A percentile compares a stretch with the other conserved stretches of the same genome.
These are phyloP conservation scores for Calocybe cyanea DNA, from an alignment of 768 basidiomycete species.

Conservation along the genomic window DNA sequence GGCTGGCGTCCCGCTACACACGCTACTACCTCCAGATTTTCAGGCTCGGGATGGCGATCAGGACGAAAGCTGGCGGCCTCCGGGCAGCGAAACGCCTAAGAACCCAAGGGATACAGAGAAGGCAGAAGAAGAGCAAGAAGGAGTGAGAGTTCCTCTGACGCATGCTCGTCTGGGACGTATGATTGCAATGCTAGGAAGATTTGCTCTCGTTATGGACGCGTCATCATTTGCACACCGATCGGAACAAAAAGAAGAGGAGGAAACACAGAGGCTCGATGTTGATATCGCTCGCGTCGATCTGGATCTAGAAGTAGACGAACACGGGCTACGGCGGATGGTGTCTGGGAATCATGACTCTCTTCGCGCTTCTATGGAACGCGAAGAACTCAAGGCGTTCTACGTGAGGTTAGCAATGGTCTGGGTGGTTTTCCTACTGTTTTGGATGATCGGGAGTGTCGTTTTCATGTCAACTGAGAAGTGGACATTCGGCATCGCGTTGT, in stretches of 20 bases:
- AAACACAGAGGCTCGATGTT: neutral
- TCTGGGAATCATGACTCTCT: conserved; percentile 29
- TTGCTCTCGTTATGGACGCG: conserved; percentile 38
- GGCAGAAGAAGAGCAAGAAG: neutral
- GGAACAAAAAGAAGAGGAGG: conserved; percentile 10
- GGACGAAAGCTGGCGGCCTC: neutral
- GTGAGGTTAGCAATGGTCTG: conserved; percentile 56
- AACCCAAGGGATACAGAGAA: neutral
- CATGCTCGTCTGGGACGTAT: conserved; percentile 57
- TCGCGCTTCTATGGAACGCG: conserved; percentile 26
- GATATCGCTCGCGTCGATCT: neutral
- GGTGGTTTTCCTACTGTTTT: conserved; percentile 68
- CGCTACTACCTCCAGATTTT: conserved; percentile 39
- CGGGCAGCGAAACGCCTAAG: too few relatives aligned
- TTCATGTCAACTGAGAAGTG: conserved; percentile 70
- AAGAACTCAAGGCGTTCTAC: conserved; percentile 54
- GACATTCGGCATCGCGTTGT: conserved; percentile 58
- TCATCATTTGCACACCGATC: conserved; percentile 11
- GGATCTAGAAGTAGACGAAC: neutral
- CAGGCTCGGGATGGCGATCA: neutral
- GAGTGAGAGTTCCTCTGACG: conserved; percentile 35
- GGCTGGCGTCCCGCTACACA: conserved; percentile 56
- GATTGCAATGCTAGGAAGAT: conserved; percentile 49
- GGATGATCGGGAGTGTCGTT: conserved; percentile 71
- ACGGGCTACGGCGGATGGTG: conserved; percentile 1